A percentile compares a stretch with the other conserved stretches of the same genome.
Evolutionary conservation across 1,284 basidiomycete genomes (phyloP).

Genomic region (Microbotryum violaceum): DNA sequence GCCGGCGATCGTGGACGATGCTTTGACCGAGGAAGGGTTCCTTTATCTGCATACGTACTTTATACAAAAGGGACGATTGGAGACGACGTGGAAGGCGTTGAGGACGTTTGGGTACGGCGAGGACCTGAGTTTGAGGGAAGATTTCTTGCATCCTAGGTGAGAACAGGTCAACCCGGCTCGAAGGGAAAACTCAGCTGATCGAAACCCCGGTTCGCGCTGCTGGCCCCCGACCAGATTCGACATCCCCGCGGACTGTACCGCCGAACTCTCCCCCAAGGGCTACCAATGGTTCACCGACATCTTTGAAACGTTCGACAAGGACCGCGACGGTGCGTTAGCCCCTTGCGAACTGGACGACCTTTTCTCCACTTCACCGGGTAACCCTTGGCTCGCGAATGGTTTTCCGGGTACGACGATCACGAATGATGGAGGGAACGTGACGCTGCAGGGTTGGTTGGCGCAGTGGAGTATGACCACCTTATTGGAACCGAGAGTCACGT

Average conservation of each 20-base stretch:
- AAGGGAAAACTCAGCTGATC: too few species aligned
- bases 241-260: conserved; percentile 84
- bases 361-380: conserved; percentile 89
- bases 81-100: conserved; percentile 97
- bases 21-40: conserved; percentile 90
- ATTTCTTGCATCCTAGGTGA: conserved; percentile 76
- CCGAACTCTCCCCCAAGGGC: conserved; percentile 84
- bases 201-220: background rate
- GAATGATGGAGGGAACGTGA: conserved; percentile 81
- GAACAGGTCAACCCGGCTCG: conserved; percentile 18
- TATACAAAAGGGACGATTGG: conserved; percentile 89
- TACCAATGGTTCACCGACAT: conserved; percentile 97
- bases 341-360: conserved; percentile 75
- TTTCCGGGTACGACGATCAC: conserved; percentile 86
- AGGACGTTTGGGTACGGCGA: conserved; percentile 94
- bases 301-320: conserved; percentile 96
- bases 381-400: conserved; percentile 77
- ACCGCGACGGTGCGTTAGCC: conserved; percentile 89
- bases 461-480: conserved; percentile 99
- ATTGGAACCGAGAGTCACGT: conserved; percentile 79
- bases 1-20: conserved; percentile 64
- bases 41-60: conserved; percentile 93
- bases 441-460: conserved; percentile 93
- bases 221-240: conserved; percentile 58
- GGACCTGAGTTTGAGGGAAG: conserved; percentile 80